phyloP scores from a whole-genome alignment of 2,329 filamentous ascomycete genomes.

The Sarocladium oryzae region DNA sequence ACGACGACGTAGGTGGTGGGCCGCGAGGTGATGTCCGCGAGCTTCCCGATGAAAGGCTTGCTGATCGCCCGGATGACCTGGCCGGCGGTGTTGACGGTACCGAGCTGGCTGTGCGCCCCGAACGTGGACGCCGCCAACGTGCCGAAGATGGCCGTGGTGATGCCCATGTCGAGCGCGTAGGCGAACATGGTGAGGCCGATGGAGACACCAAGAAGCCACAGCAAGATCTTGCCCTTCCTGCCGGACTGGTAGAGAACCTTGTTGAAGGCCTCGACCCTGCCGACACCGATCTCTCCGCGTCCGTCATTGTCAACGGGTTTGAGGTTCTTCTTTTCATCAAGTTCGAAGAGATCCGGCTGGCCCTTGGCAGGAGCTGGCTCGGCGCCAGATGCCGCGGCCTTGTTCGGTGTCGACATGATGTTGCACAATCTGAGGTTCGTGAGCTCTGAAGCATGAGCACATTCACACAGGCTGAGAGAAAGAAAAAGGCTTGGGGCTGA shows the following conservation, averaged over 20 bases:
- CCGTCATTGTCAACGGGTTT: constrained; percentile 1
- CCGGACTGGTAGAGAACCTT: constrained; percentile 32
- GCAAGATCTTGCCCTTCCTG: constrained; percentile 24
- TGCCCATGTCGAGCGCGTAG: constrained; percentile 31
- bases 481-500: too few species aligned
- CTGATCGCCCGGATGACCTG: constrained; percentile 31
- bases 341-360: not conserved
- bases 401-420: not conserved
- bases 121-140: constrained; percentile 29
- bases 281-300: constrained; percentile 21
- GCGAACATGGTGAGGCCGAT: constrained; percentile 32
- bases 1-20: constrained; percentile 33
- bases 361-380: not conserved
- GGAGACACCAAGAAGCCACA: constrained; percentile 28
- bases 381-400: not conserved
- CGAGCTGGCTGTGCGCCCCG: constrained; percentile 24
- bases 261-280: constrained; percentile 31
- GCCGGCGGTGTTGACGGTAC: constrained; percentile 24
- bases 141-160: constrained; percentile 27
- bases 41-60: constrained; percentile 32
- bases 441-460: not conserved
- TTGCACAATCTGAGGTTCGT: not conserved
- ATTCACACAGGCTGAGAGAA: not conserved
- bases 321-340: not conserved
- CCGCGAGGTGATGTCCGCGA: constrained; percentile 31